A percentile compares a stretch with the other conserved stretches of the same genome.
Evolutionary conservation across 2,329 filamentous ascomycete species (phyloP).

Genomic region (Claviceps quebecensis): DNA sequence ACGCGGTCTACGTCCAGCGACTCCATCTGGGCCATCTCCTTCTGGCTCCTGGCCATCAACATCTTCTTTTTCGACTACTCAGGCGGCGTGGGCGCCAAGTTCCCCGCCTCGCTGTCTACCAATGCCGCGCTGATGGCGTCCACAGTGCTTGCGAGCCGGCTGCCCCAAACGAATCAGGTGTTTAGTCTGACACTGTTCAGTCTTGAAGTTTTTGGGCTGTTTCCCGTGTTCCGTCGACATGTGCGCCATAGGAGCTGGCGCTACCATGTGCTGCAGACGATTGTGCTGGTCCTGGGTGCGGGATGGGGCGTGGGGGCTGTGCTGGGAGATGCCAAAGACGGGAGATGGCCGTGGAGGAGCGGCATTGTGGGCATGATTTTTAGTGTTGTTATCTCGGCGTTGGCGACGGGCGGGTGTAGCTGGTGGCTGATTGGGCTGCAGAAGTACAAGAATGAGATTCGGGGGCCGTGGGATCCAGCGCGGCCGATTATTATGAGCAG

Average conservation of each 20-base stretch:
- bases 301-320: constrained; percentile 62
- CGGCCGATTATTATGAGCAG: constrained; percentile 69
- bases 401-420: constrained; percentile 84
- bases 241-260: constrained; percentile 68
- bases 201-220: constrained; percentile 93
- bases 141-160: constrained; percentile 78
- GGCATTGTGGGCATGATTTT: constrained; percentile 60
- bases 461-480: constrained; percentile 94
- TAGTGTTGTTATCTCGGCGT: constrained; percentile 56
- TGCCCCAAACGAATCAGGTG: constrained; percentile 83
- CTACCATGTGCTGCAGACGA: constrained; percentile 66
- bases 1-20: constrained; percentile 84
- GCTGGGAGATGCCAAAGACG: constrained; percentile 29
- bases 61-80: constrained; percentile 98
- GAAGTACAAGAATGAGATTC: constrained; percentile 98
- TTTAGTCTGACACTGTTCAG: constrained; percentile 92
- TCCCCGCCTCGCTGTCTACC: constrained; percentile 67
- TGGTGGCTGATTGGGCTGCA: constrained; percentile 97
- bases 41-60: constrained; percentile 86
- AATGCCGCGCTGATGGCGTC: constrained; percentile 95
- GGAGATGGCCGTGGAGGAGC: constrained; percentile 35
- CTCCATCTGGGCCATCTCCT: constrained; percentile 94
- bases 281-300: constrained; percentile 63
- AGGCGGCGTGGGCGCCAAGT: constrained; percentile 47
- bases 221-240: constrained; percentile 92